Evolutionary conservation across 1,284 basidiomycete species (phyloP).

Genomic region (Hypsizygus ulmarius): DNA sequence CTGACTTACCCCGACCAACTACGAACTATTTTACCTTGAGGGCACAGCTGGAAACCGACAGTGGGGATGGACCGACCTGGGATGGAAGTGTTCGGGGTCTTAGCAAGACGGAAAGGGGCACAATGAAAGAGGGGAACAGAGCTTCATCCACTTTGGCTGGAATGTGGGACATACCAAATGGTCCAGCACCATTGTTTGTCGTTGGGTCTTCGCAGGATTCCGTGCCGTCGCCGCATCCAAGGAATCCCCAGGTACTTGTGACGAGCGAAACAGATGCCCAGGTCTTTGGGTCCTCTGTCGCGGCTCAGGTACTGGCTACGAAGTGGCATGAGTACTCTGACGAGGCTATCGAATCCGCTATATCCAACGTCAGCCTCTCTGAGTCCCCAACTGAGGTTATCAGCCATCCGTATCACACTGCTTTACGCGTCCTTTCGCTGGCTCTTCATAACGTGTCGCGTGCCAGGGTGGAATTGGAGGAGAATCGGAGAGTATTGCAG

Average conservation of each 20-base stretch:
- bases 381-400: slow-evolving; percentile 45
- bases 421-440: slow-evolving; percentile 66
- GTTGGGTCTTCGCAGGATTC: slow-evolving; percentile 49
- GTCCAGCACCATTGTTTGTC: slow-evolving; percentile 49
- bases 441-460: slow-evolving; percentile 57
- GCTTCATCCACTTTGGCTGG: slow-evolving; percentile 33
- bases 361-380: slow-evolving; percentile 44
- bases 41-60: slow-evolving; percentile 51
- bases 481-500: slow-evolving; percentile 45
- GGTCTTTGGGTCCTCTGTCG: slow-evolving; percentile 26
- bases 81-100: slow-evolving; percentile 62
- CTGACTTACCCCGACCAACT: slow-evolving; percentile 23
- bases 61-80: slow-evolving; percentile 43
- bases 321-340: slow-evolving; percentile 74
- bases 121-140: slow-evolving; percentile 21
- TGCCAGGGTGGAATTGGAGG: slow-evolving; percentile 60
- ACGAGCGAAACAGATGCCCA: slow-evolving; percentile 28
- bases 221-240: slow-evolving; percentile 16
- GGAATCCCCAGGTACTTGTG: slow-evolving; percentile 30
- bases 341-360: slow-evolving; percentile 60
- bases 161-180: slow-evolving; percentile 33
- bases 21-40: slow-evolving; percentile 60
- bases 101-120: slow-evolving; percentile 38
- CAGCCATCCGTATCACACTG: slow-evolving; percentile 61
- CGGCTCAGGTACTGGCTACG: slow-evolving; percentile 52